Evolutionary conservation across 2,329 filamentous ascomycete species (phyloP).

Genomic region (Acrodontium crateriforme): DNA sequence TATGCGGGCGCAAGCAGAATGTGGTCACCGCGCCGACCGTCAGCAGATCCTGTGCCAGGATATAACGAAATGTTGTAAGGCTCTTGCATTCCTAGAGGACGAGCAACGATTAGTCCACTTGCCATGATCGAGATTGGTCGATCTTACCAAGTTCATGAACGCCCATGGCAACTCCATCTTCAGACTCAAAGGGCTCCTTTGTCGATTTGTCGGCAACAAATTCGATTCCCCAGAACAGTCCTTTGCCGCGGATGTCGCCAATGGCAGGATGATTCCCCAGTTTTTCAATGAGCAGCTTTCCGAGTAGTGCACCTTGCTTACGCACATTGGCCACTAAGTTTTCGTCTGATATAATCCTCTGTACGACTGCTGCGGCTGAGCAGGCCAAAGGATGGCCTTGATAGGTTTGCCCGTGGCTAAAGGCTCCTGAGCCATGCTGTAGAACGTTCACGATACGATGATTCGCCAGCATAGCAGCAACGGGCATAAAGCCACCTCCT

Average conservation of each 20-base stretch:
- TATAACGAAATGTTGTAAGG: slow-evolving; percentile 46
- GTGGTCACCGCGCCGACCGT: slow-evolving; percentile 51
- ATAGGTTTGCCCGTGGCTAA: slow-evolving; percentile 50
- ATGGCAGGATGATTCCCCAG: slow-evolving; percentile 37
- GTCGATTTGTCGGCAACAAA: slow-evolving; percentile 42
- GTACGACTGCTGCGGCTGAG: slow-evolving; percentile 48
- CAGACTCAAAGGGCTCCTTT: slow-evolving; percentile 40
- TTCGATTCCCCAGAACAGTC: slow-evolving; percentile 46
- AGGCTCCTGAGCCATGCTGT: slow-evolving; percentile 30
- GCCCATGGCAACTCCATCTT: slow-evolving; percentile 30
- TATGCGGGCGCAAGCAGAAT: slow-evolving; percentile 57
- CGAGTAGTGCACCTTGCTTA: slow-evolving; percentile 38
- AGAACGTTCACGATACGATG: slow-evolving; percentile 38
- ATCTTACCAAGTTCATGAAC: slow-evolving; percentile 38
- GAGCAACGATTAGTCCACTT: no score
- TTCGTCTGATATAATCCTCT: slow-evolving; percentile 43
- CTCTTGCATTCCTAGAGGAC: slow-evolving; percentile 28
- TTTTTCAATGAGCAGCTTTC: slow-evolving; percentile 27
- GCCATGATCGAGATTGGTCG: no score
- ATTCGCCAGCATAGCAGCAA: slow-evolving; percentile 46
- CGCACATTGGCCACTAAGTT: slow-evolving; percentile 45
- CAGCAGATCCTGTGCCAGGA: slow-evolving; percentile 47
- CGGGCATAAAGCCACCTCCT: slow-evolving; percentile 47
- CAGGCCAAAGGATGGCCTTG: slow-evolving; percentile 48
- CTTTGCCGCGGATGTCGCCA: slow-evolving; percentile 47